Percentiles rank a stretch among this genome's conserved stretches.
Conservation (phyloP, 441 rosid species). For the Aquilaria agallochum region DNA sequence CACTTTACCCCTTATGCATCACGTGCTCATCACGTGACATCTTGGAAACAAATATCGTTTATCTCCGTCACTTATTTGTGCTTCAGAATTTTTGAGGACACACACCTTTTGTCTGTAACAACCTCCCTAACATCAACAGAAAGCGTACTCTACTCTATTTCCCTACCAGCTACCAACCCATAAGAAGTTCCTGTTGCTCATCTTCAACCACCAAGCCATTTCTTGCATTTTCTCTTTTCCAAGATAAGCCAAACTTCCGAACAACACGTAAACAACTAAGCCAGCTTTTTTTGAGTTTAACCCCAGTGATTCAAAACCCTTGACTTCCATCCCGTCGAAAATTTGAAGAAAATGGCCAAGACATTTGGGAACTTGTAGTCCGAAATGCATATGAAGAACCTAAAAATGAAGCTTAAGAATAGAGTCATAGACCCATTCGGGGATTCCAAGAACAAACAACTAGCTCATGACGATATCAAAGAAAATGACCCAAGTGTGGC, state of each 20-base stretch:
- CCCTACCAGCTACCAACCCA: conserved; percentile 38
- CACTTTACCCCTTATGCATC: too few species aligned
- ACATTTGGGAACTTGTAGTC: not conserved
- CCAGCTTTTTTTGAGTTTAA: conserved; percentile 24
- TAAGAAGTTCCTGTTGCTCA: conserved; percentile 33
- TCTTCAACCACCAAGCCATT: conserved; percentile 34
- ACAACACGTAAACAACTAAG: conserved; percentile 46
- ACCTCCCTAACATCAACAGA: conserved; percentile 32
- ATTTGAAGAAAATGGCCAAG: conserved; percentile 13
- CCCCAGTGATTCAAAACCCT: conserved; percentile 28
- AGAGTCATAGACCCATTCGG: conserved; percentile 10
- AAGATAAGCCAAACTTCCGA: conserved; percentile 42
- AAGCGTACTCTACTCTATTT: conserved; percentile 35
- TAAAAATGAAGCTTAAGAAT: not conserved
- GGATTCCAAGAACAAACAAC: conserved; percentile 15
- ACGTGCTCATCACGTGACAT: too few species aligned
- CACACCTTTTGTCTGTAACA: conserved; percentile 23
- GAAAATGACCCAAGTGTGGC: not conserved
- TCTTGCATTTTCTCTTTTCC: conserved; percentile 42
- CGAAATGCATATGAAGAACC: not conserved
- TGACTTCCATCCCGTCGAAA: conserved; percentile 32
- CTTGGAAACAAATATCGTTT: too few species aligned
- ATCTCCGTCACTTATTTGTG: too few species aligned
- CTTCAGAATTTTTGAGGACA: too few species aligned
- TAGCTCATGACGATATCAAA: not conserved